Evolutionary conservation across 2,329 filamentous ascomycete species (phyloP).

Genomic region (Neurospora sp.): DNA sequence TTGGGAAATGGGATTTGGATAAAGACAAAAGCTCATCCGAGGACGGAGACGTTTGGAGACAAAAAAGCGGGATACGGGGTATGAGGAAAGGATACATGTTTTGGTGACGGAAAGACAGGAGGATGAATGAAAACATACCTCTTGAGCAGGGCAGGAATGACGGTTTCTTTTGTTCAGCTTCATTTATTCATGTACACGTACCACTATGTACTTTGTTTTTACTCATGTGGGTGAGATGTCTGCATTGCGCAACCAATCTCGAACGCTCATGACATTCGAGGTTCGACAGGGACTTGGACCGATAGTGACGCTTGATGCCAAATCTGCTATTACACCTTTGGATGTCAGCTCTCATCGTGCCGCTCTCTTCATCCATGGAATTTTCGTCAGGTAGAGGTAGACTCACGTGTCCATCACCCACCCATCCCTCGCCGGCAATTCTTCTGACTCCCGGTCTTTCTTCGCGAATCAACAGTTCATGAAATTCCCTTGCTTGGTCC

Average conservation of each 20-base stretch:
- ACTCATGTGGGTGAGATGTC: neutral
- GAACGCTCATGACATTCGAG: neutral
- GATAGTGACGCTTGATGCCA: no score
- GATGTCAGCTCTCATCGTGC: neutral
- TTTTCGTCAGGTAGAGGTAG: no score
- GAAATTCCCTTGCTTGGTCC: neutral
- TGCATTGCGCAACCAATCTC: neutral
- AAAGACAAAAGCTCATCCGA: neutral
- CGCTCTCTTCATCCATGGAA: no score
- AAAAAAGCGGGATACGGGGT: neutral
- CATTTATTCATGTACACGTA: neutral
- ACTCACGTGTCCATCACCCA: neutral
- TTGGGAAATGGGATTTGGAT: no score
- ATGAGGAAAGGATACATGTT: neutral
- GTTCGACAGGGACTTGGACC: no score
- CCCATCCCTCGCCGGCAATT: neutral
- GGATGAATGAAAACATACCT: neutral
- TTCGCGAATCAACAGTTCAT: neutral
- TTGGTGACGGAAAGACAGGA: neutral
- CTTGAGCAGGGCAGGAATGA: neutral
- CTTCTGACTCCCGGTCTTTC: neutral
- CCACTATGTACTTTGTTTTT: neutral
- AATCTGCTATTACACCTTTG: no score
- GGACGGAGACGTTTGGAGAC: neutral
- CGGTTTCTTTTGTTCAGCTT: neutral